Base-by-base conservation (phyloP, 2,329 filamentous ascomycete genomes). In the Endothia cerciana region DNA sequence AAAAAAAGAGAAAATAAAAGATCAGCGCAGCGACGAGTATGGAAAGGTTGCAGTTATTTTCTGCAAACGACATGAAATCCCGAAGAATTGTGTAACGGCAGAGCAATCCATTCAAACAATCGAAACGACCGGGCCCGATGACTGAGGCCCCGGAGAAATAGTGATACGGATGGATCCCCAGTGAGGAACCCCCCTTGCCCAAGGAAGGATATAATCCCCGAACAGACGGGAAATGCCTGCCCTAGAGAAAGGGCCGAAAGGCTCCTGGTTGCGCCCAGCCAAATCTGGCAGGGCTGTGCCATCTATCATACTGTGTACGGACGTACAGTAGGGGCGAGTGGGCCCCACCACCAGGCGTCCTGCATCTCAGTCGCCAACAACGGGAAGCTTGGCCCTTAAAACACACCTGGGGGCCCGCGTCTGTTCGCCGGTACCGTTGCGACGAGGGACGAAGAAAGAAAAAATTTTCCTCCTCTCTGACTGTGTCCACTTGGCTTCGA, bases 161-260 rank as follows among this genome's bases (percentile, higher is more conserved):
- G 53, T 55, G 49, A 47, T 57, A 63, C 51, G 43, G 49, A 63
- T 60, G 60, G 60, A 58, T 57, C 53, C 38, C 30, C 53, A 30
- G 40, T 38, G 64, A 55, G 22, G 33, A 45, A 43, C 40, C 28
- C 57, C 49, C 61, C 55, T 55, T 55, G 51, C 11, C 30, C 59
- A 51, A 53, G 43, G 33, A 22, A 65, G 28, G 60, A 55, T 19
- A 55, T 55, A 33, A 22, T 15, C 28, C 60, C 62, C 41, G 45
- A 56, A 2, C n/a, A 41, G 28, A 53, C 47, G 38, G n/a, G 60
- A 62, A 36, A 67, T 64, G 65, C 65, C 58, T 65, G 62, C 62
- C 65, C 57, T 62, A 30, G 45, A 62, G 25, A 67, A 67, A 67
- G 65, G 65, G 65, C 65, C 65, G 65, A 67, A 67, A 67, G 58